Evolutionary conservation across 2,329 filamentous ascomycete species (phyloP), one percentile per base, ranked within the genome.

Genomic region (Ophiostoma perfectum): DNA sequence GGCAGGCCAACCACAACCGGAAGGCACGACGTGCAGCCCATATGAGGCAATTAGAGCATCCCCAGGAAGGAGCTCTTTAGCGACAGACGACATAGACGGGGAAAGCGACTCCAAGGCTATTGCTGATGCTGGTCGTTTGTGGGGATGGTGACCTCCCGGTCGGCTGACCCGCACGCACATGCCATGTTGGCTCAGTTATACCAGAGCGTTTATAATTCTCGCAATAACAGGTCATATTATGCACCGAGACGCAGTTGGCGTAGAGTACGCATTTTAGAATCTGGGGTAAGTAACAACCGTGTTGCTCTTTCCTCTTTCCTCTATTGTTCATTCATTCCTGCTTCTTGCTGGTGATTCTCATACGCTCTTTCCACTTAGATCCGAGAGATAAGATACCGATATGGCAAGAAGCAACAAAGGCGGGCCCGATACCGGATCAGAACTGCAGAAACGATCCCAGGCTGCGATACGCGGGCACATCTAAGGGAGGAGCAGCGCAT

Each of bases 11-110:
- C 18, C 62, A 45, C 38, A 11, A 38, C 44, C 42, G 44, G 45
- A 64, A 64, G 67, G 58, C 62, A 27, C 65, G 55, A 66, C 27
- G 27, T 60, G 67, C 36, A 42, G 64, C 44, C 36, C 68, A 42
- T 42, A 47, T 69, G 68, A 67, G 68, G 66, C 66, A 69, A 67
- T 69, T 69, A 65, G 60, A 65, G 64, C 39, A 39, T 55, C 12
- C 14, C n/a, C n/a, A 49, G 49, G 49, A 66, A 60, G 16, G 38
- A 49, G 58, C 12, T 58, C 44, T 66, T 60, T 55, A 11, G 49
- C 49, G n/a, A 55, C 27, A 16, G 41, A 41, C 36, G 52, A 55
- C 4, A 42, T 47, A 55, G 18, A 55, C n/a, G 18, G n/a, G 8
- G 27, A 18, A 18, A 55, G 27, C 49, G n/a, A 55, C 27, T 27